A percentile compares a stretch with the other conserved stretches of the same genome.
Evolutionary conservation across 768 basidiomycete species (phyloP).

Genomic region (Lentinula aciculospora): DNA sequence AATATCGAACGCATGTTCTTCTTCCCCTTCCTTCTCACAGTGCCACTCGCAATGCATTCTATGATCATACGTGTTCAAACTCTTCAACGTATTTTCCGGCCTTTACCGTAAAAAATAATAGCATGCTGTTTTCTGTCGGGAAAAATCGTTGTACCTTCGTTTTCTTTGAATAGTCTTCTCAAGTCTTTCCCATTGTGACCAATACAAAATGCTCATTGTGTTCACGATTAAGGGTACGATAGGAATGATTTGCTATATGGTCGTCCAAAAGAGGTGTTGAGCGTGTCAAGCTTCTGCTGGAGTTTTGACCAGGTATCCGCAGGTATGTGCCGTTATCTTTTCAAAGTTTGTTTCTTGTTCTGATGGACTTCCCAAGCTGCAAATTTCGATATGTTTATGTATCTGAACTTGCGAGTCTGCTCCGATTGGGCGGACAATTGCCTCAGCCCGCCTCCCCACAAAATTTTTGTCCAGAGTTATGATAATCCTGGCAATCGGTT

Average conservation of each 20-base stretch:
- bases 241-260: neutral
- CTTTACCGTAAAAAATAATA: neutral
- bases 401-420: neutral
- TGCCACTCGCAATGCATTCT: neutral
- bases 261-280: neutral
- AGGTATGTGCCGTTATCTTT: slow-evolving; percentile 8
- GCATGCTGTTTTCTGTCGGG: neutral
- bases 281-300: neutral
- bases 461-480: neutral
- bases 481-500: neutral
- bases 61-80: neutral
- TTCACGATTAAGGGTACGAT: neutral
- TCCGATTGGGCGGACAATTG: neutral
- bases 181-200: neutral
- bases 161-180: neutral
- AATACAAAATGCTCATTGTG: neutral
- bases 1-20: neutral
- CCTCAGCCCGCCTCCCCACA: neutral
- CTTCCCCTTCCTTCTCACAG: neutral
- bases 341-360: neutral
- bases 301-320: neutral
- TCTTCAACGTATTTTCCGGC: neutral
- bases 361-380: neutral
- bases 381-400: neutral
- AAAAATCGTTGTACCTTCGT: neutral